Conservation (phyloP, 306 rosid species). For the Glycine latifolia region DNA sequence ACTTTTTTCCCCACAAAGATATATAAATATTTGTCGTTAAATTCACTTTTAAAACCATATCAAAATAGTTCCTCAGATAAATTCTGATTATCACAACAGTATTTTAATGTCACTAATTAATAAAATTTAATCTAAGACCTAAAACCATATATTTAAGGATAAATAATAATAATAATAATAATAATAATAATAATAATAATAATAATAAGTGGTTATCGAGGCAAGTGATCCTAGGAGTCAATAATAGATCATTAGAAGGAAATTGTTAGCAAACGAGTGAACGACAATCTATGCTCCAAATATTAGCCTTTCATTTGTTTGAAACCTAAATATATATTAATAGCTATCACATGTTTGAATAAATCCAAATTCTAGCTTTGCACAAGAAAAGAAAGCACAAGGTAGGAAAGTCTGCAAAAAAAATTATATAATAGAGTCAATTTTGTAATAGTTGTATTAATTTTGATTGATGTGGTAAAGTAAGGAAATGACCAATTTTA, state of each 20-base stretch:
- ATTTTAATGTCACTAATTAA: not conserved
- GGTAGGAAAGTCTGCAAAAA: not conserved
- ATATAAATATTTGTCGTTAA: not conserved
- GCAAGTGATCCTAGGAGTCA: slow-evolving; percentile 1
- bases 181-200: too few relatives aligned
- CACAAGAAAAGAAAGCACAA: not conserved
- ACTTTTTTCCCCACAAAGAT: not conserved
- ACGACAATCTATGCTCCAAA: slow-evolving; percentile 30
- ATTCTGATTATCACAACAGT: not conserved
- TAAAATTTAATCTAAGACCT: not conserved
- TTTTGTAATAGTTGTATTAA: too few relatives aligned
- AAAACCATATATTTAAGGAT: not conserved
- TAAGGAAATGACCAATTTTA: too few relatives aligned
- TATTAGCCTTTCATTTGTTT: not conserved
- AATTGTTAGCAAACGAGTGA: not conserved
- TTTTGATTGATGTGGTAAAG: too few relatives aligned
- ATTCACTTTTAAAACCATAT: not conserved
- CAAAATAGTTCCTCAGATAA: not conserved
- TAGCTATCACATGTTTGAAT: slow-evolving; percentile 38
- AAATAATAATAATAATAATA: not conserved
- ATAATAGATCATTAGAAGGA: slow-evolving; percentile 1
- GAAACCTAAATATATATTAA: slow-evolving; percentile 9
- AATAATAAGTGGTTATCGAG: not conserved
- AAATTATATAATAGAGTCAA: too few relatives aligned
- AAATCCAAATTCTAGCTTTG: slow-evolving; percentile 17